These are phyloP conservation scores for Adenanthera pavonina DNA, from an alignment of 306 rosid genomes.

Conservation along the genomic window DNA sequence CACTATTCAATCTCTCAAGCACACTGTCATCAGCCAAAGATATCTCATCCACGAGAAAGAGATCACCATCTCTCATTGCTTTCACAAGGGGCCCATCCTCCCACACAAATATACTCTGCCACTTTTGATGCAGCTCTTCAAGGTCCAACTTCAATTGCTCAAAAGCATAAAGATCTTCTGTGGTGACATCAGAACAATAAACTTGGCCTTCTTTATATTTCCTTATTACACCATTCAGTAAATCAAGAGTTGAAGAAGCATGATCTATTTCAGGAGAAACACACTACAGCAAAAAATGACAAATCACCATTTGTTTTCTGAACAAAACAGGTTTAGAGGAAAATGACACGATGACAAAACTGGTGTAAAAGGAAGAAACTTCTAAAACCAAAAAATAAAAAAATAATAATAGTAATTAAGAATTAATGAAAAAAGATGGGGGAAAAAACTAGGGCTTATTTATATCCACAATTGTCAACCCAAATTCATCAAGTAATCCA, in stretches of 20 bases:
- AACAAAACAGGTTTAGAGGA: constrained; percentile 6
- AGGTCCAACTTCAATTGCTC: constrained; percentile 57
- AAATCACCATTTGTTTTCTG: constrained; percentile 14
- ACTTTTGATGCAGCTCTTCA: constrained; percentile 64
- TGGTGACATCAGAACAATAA: constrained; percentile 42
- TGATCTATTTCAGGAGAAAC: constrained; percentile 77
- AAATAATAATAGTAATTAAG: not conserved
- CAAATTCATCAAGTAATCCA: not conserved
- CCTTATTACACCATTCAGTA: constrained; percentile 52
- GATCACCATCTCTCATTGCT: constrained; percentile 90
- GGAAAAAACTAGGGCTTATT: constrained; percentile 1
- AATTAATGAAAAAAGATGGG: not conserved
- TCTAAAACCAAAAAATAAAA: not conserved
- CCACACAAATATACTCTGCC: constrained; percentile 93
- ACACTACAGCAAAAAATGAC: constrained; percentile 45
- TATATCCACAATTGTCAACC: not conserved
- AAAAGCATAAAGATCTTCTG: constrained; percentile 51
- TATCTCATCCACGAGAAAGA: constrained; percentile 91
- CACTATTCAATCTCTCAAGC: constrained; percentile 95
- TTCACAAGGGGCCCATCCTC: constrained; percentile 92
- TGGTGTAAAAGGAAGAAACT: not conserved
- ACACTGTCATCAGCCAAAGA: constrained; percentile 99
- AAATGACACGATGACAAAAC: not conserved
- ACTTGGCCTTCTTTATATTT: constrained; percentile 51
- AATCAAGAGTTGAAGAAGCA: constrained; percentile 62